phyloP scores from a whole-genome alignment of 345 rosid species.

The Draba incana region DNA sequence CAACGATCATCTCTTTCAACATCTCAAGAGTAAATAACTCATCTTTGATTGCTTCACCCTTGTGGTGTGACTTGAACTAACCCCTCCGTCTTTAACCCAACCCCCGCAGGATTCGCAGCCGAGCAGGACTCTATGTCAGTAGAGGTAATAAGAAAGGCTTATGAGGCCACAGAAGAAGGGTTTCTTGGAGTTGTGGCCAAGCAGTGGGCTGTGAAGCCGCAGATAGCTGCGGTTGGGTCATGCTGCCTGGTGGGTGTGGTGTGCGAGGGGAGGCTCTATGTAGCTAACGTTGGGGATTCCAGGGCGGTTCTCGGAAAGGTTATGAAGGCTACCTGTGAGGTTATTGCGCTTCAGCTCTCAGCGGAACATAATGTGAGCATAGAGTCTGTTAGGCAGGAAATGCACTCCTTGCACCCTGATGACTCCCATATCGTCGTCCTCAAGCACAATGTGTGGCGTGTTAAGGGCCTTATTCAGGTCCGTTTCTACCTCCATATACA shows the following conservation, averaged over 20 bases:
- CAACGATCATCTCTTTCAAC: slow-evolving; percentile 86
- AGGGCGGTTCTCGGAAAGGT: slow-evolving; percentile 92
- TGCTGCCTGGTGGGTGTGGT: slow-evolving; percentile 90
- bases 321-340: slow-evolving; percentile 84
- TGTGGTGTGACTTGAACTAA: too few species aligned
- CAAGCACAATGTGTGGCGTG: slow-evolving; percentile 97
- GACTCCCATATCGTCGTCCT: slow-evolving; percentile 82
- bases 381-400: slow-evolving; percentile 90
- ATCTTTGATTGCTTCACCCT: too few species aligned
- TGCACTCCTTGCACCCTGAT: slow-evolving; percentile 88
- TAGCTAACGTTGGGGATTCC: slow-evolving; percentile 94
- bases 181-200: slow-evolving; percentile 77
- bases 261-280: slow-evolving; percentile 72
- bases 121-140: slow-evolving; percentile 81
- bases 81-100: too few species aligned
- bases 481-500: not conserved
- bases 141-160: slow-evolving; percentile 81
- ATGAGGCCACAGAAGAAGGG: slow-evolving; percentile 95
- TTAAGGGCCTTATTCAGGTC: slow-evolving; percentile 85
- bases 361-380: slow-evolving; percentile 86
- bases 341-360: slow-evolving; percentile 87
- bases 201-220: slow-evolving; percentile 93
- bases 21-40: slow-evolving; percentile 58
- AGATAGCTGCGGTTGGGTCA: slow-evolving; percentile 96
- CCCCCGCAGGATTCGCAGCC: slow-evolving; percentile 58